Base-by-base conservation (phyloP, 2,329 filamentous ascomycete genomes). In the Colletotrichum ledebouriae region DNA sequence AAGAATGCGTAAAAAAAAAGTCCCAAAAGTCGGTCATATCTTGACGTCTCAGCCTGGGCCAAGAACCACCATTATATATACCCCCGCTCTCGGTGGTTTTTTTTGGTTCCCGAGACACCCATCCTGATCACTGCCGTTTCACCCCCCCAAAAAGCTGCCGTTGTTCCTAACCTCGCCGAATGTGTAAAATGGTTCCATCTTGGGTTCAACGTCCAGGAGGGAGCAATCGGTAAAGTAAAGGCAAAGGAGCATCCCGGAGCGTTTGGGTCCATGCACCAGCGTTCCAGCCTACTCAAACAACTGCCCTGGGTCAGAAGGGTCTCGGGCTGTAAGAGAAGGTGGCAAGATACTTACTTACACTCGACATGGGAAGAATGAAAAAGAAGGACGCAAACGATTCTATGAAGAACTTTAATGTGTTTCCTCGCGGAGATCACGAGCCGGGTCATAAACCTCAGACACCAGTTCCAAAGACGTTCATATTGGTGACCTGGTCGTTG, bases 251-350 rank as follows among this genome's bases (percentile, higher is more conserved):
- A 29, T 11, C 10, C 20, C 10, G 22, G n/a, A 17, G 34, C 52
- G 52, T 34, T 25, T 29, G 37, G 15, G 37, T 22, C 9, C 41
- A 33, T 34, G 49, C 49, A 33, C 17, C 10, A 53, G 52, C 9
- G 17, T 41, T 46, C 52, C 37, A 42, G 33, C 25, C 7, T 60
- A 66, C 66, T 66, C 49, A 47, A 60, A 69, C 62, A 69, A 22
- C 66, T 66, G n/a, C 13, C 6, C 2, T 4, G n/a, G n/a, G 10
- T 69, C 29, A 66, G 60, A n/a, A n/a, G 17, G 22, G 7, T n/a
- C 2, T 6, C 2, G 4, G n/a, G 3, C 0, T 3, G n/a, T 7
- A 2, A 11, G 11, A 29, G 12, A 17, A 2, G 6, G 9, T 15
- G 22, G 10, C 3, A 34, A 25, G 10, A 17, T 37, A 20, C 11